Base-by-base conservation (phyloP, 2,329 filamentous ascomycete species). In the Claviceps pusilla region DNA sequence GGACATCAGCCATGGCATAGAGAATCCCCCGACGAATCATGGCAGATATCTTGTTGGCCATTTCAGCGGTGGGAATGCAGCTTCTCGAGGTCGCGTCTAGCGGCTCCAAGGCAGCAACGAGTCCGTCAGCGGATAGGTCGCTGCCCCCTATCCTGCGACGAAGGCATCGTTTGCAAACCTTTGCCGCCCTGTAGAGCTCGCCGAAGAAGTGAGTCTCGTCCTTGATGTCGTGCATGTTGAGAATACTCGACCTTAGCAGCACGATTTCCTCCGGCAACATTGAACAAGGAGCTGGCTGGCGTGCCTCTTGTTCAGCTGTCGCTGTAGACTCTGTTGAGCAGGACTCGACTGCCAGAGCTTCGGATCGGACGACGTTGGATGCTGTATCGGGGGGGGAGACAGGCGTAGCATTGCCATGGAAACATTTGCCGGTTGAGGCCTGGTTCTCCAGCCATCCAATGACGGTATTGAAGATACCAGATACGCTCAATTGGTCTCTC, bases 401-500 rank as follows among this genome's bases (percentile, higher is more conserved):
- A 16, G 54, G 57, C 7, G 56, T 54, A 4, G 56, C 35, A 28
- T 61, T 56, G 3, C 24, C 24, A 24, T 24, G 24, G 52, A 57
- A 62, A 4, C 60, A 55, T 43, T 60, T 59, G 48, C 59, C 59
- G 11, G 58, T 56, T 19, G 55, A 48, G 43, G 12, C 48, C 2
- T 60, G 60, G 48, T 57, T 59, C 45, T 62, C 57, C n/a, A 67
- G 57, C 63, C 65, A 65, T 19, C 57, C 51, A 12, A 67, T 59
- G 54, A 65, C 65, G 46, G 52, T 61, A n/a, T 64, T 63, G 24
- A 68, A 52, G 1, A 64, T 16, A 0, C 51, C 55, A 5, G 58
- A 58, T 1, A 61, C 51, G 33, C 54, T 61, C 7, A 62, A 41
- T 16, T 56, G 56, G 14, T 57, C 46, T 41, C 57, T 57, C 54